These are phyloP conservation scores for Teratosphaeria pseudoeucalypti DNA, from an alignment of 2,329 filamentous ascomycete genomes.

Conservation along the genomic window DNA sequence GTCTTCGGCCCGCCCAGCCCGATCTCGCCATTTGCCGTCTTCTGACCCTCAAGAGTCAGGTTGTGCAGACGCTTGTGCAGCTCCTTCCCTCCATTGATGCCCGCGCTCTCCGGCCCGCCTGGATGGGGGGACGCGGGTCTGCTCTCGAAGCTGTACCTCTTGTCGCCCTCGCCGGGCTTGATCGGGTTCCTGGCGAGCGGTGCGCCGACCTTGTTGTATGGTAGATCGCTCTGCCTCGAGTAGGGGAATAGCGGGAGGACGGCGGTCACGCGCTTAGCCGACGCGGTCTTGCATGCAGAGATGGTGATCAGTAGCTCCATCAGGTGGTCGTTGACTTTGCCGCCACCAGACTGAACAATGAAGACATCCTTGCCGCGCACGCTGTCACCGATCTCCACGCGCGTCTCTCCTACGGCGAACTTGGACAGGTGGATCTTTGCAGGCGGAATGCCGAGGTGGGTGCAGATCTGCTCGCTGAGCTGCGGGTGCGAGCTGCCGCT, in stretches of 20 bases:
- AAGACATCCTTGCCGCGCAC: slow-evolving; percentile 98
- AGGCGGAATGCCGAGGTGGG: slow-evolving; percentile 74
- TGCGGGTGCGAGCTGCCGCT: slow-evolving; percentile 87
- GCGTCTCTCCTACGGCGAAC: slow-evolving; percentile 90
- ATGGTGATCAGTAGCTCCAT: slow-evolving; percentile 97
- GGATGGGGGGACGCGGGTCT: slow-evolving; percentile 76
- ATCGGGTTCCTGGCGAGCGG: slow-evolving; percentile 64
- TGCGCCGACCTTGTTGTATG: slow-evolving; percentile 91
- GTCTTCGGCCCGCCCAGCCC: slow-evolving; percentile 6
- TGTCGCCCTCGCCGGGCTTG: slow-evolving; percentile 45
- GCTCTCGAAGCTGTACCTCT: slow-evolving; percentile 77
- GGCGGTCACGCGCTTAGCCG: slow-evolving; percentile 83
- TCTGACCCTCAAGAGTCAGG: slow-evolving; percentile 45
- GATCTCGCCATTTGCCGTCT: slow-evolving; percentile 30
- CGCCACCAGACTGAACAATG: slow-evolving; percentile 89
- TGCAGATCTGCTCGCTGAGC: slow-evolving; percentile 78
- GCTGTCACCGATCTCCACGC: slow-evolving; percentile 91
- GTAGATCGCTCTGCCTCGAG: slow-evolving; percentile 88
- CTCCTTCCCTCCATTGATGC: slow-evolving; percentile 47
- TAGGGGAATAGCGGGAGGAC: slow-evolving; percentile 95
- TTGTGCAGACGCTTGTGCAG: slow-evolving; percentile 66
- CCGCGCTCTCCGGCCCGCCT: slow-evolving; percentile 55
- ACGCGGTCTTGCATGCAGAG: slow-evolving; percentile 93
- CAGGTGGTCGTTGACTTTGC: slow-evolving; percentile 89
- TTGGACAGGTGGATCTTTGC: slow-evolving; percentile 78